Evolutionary conservation across 2,329 filamentous ascomycete species (phyloP).

Genomic region (Diaporthe ilicicola): DNA sequence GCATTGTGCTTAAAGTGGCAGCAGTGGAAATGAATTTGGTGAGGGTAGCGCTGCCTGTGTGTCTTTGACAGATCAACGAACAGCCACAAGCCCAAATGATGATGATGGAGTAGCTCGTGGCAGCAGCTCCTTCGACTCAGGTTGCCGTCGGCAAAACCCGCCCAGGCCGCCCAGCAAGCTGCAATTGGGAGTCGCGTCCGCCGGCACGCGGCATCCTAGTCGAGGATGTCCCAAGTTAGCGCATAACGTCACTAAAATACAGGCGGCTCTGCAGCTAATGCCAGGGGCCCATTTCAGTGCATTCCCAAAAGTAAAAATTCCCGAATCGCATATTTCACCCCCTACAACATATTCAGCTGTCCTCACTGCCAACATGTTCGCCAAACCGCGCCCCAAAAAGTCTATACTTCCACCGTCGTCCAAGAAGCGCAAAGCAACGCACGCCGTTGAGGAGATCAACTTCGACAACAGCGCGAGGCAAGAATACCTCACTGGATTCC

Average conservation of each 20-base stretch:
- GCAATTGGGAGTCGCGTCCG: constrained; percentile 14
- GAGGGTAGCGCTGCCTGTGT: background rate
- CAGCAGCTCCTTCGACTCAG: constrained; percentile 11
- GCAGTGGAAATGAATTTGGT: background rate
- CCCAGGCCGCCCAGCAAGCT: constrained; percentile 19
- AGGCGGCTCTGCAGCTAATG: constrained; percentile 29
- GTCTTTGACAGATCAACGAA: background rate
- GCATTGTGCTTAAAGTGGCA: constrained; percentile 56
- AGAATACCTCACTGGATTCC: constrained; percentile 94
- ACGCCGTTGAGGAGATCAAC: constrained; percentile 77
- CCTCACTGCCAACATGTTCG: constrained; percentile 53
- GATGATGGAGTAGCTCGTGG: constrained; percentile 26
- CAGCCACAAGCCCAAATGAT: constrained; percentile 2
- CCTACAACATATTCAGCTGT: background rate
- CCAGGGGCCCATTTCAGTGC: constrained; percentile 29
- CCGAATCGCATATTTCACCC: background rate
- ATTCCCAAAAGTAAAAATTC: constrained; percentile 25
- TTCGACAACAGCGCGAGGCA: constrained; percentile 84
- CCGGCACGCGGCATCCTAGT: constrained; percentile 15
- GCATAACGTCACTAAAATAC: constrained; percentile 32
- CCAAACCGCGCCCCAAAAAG: constrained; percentile 67
- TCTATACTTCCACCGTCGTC: constrained; percentile 62
- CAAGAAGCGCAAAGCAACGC: constrained; percentile 72
- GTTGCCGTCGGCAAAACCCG: constrained; percentile 33
- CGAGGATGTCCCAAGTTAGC: constrained; percentile 17